Conservation (phyloP, 1,284 basidiomycete genomes). For the Filobasidium uniguttulatum region DNA sequence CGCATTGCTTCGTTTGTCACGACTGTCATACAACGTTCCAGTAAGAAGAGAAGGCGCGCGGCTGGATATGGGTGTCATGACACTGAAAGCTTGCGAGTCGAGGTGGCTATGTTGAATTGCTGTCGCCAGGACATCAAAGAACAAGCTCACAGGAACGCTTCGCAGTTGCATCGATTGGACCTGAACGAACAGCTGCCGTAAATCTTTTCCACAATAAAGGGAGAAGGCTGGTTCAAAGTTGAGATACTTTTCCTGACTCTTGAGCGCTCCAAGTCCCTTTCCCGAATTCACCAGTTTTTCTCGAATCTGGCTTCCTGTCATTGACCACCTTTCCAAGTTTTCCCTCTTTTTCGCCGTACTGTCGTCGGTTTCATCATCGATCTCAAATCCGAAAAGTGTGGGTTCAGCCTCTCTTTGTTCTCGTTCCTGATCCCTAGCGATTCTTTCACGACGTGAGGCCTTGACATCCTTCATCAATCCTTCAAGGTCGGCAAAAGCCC, state of each 20-base stretch:
- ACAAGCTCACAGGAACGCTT: conserved; percentile 31
- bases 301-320: conserved; percentile 22
- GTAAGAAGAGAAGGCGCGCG: conserved; percentile 4
- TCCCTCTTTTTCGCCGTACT: neutral
- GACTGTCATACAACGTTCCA: too few relatives aligned
- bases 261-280: conserved; percentile 26
- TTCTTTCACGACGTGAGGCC: neutral
- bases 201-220: conserved; percentile 27
- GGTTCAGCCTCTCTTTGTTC: neutral
- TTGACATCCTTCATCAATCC: conserved; percentile 19
- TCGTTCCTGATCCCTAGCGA: too few relatives aligned
- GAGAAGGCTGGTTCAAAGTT: conserved; percentile 31
- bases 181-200: conserved; percentile 25
- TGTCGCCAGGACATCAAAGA: conserved; percentile 33
- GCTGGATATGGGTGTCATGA: conserved; percentile 5
- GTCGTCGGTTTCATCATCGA: neutral
- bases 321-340: conserved; percentile 24
- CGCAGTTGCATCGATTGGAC: conserved; percentile 29
- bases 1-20: neutral
- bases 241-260: conserved; percentile 31
- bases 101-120: conserved; percentile 30
- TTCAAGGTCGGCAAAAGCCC: conserved; percentile 23
- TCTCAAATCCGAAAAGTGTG: neutral
- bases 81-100: conserved; percentile 28
- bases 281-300: conserved; percentile 22